phyloP scores from a whole-genome alignment of 83 land plant genomes.

The Isoetes engelmannii region DNA sequence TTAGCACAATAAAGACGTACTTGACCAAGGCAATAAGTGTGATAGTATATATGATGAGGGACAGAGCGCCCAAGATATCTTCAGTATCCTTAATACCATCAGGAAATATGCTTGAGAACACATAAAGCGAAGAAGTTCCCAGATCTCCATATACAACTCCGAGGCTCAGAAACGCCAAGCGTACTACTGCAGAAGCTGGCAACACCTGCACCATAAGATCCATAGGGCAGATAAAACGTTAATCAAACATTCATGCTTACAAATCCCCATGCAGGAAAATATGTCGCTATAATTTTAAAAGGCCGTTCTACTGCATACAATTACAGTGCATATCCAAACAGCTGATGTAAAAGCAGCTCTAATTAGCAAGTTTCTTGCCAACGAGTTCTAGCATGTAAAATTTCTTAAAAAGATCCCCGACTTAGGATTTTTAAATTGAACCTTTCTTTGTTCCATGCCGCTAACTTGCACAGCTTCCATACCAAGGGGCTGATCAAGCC shows the following conservation, averaged over 20 bases:
- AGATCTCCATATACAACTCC: slow-evolving; percentile 28
- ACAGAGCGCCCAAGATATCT: slow-evolving; percentile 52
- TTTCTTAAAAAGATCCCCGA: no score
- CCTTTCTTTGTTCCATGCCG: slow-evolving; percentile 11
- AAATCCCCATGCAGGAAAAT: no score
- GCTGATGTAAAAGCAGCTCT: no score
- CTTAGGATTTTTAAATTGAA: neutral
- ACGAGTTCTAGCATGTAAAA: no score
- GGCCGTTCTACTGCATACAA: no score
- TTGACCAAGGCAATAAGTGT: slow-evolving; percentile 46
- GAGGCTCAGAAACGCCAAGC: slow-evolving; percentile 50
- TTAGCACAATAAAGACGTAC: slow-evolving; percentile 46
- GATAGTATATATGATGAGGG: slow-evolving; percentile 49
- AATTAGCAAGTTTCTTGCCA: no score
- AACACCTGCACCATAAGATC: no score
- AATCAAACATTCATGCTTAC: no score
- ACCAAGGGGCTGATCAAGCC: slow-evolving; percentile 52
- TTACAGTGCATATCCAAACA: no score
- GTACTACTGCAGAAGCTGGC: slow-evolving; percentile 25
- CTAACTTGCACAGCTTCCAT: slow-evolving; percentile 37
- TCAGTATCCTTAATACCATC: slow-evolving; percentile 33
- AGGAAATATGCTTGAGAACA: slow-evolving; percentile 49
- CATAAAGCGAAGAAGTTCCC: slow-evolving; percentile 57
- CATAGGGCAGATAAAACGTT: no score
- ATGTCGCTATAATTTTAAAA: no score